Evolutionary conservation across 2,329 filamentous ascomycete species (phyloP), one percentile per base, ranked within the genome.

Genomic region (Shiraia sp.): DNA sequence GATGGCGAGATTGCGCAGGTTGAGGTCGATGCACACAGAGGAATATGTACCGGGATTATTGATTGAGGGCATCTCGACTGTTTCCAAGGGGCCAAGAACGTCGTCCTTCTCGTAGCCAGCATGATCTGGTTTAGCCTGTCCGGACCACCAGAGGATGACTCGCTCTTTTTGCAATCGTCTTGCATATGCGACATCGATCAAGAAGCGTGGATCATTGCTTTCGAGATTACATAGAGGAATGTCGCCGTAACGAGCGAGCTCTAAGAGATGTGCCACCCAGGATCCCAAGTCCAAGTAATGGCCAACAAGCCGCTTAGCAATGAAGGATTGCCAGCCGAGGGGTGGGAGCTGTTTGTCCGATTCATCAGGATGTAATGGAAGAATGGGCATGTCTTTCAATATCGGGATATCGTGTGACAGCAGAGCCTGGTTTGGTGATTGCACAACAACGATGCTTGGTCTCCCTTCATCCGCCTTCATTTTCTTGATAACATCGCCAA

Each of bases 71-170:
- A 97, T 95, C 45, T 88, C 85, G 10, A 96, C 88, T 9, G 80
- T 87, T 53, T 99, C 92, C 19, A 97, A 78, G 2, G 88, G 81
- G 0, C 88, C 88, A 0, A 88, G 73, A 15, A 96, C 81, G 66
- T 97, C 90, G 59, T 99, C 95, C 48, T 86, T 88, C 66, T 99
- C 93, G 66, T 96, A 90, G 0, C 93, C 93, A 32, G 90, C 93
- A 70, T 99, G 93, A 65, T 99, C 93, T 1, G 95, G 93, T 36
- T 87, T 83, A 0, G 92, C 83, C 6, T 86, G 85, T 8, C 82
- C 79, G 13, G 92, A 97, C 93, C 93, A 99, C 93, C 93, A 99
- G 6, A 99, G 76, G 5, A 99, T 88, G 1, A 99, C 89, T 42
- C 91, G 90, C 63, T 92, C 96, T 53, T 88, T 86, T 61, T 96